Evolutionary conservation across 768 basidiomycete genomes (phyloP).

Genomic region (Asterophora parasitica): DNA sequence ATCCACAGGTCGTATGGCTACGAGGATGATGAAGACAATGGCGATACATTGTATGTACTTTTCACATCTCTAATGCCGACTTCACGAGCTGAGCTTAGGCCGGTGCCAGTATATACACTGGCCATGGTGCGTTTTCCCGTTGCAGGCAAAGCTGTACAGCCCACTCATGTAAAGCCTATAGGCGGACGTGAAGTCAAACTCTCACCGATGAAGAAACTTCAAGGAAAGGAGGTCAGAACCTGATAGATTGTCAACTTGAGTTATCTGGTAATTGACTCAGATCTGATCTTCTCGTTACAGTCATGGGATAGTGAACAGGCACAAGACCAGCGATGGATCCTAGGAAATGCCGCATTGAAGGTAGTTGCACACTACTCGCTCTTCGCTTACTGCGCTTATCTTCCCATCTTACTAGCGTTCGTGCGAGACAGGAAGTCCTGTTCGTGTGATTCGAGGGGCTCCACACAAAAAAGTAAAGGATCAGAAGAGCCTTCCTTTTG

Average conservation of each 20-base stretch:
- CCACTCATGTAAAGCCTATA: not conserved
- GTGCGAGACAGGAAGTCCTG: constrained; percentile 22
- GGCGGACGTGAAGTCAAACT: constrained; percentile 15
- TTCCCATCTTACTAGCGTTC: constrained; percentile 23
- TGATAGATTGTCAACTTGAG: not conserved
- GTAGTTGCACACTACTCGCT: not conserved
- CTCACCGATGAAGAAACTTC: constrained; percentile 8
- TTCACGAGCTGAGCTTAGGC: not conserved
- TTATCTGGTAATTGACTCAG: too few relatives aligned
- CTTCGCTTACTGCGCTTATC: not conserved
- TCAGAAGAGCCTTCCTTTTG: constrained; percentile 10
- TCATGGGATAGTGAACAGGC: constrained; percentile 30
- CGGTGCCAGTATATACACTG: constrained; percentile 16
- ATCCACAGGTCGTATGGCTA: constrained; percentile 30
- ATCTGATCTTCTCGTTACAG: not conserved
- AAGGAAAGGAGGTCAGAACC: constrained; percentile 15
- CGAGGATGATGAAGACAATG: constrained; percentile 34
- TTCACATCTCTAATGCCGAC: not conserved
- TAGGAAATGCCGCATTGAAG: constrained; percentile 19
- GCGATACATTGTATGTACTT: constrained; percentile 30
- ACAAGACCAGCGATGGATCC: constrained; percentile 22
- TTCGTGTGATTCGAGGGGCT: constrained; percentile 34
- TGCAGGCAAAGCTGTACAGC: too few relatives aligned
- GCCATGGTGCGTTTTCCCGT: constrained; percentile 13
- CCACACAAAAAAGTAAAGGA: constrained; percentile 5